These are phyloP conservation scores for Dothiorella sarmentorum DNA, from an alignment of 2,329 filamentous ascomycete genomes.

Conservation along the genomic window DNA sequence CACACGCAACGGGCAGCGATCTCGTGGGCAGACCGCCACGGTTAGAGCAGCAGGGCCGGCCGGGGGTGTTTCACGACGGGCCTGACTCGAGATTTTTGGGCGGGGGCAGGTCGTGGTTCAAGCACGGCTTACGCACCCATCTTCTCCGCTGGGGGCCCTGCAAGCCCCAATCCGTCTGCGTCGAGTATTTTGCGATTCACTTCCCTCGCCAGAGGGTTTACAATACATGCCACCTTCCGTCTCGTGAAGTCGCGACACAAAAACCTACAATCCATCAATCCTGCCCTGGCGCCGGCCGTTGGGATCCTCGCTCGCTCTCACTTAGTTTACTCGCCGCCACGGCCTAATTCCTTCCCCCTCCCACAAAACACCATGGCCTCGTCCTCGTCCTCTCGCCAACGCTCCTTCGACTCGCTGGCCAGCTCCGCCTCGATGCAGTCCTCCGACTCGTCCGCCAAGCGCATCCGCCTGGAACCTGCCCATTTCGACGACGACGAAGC, in stretches of 20 bases:
- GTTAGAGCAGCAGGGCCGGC: background rate
- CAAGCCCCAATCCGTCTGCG: too few relatives aligned
- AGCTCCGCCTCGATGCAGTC: constrained; percentile 14
- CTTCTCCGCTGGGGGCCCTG: constrained; percentile 2
- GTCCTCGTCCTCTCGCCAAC: constrained; percentile 15
- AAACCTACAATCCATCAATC: background rate
- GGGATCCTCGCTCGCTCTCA: background rate
- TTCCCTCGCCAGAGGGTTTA: background rate
- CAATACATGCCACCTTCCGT: too few relatives aligned
- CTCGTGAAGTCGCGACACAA: too few relatives aligned
- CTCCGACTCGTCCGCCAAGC: constrained; percentile 15
- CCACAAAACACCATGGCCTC: constrained; percentile 12
- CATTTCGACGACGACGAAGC: constrained; percentile 18
- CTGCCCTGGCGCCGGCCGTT: constrained; percentile 9
- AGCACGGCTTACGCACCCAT: constrained; percentile 10
- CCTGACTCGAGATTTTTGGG: too few relatives aligned
- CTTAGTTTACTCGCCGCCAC: background rate
- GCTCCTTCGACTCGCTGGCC: constrained; percentile 18
- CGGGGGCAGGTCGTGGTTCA: too few relatives aligned
- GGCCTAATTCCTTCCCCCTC: background rate
- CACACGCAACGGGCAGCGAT: constrained; percentile 8
- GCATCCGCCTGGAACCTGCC: constrained; percentile 18
- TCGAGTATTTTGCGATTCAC: too few relatives aligned
- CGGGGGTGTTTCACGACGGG: background rate
- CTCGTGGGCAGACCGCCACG: background rate